A percentile compares a stretch with the other conserved stretches of the same genome.
Conservation (phyloP, 169 alveolate genomes). For the Cryptosporidium andersoni region DNA sequence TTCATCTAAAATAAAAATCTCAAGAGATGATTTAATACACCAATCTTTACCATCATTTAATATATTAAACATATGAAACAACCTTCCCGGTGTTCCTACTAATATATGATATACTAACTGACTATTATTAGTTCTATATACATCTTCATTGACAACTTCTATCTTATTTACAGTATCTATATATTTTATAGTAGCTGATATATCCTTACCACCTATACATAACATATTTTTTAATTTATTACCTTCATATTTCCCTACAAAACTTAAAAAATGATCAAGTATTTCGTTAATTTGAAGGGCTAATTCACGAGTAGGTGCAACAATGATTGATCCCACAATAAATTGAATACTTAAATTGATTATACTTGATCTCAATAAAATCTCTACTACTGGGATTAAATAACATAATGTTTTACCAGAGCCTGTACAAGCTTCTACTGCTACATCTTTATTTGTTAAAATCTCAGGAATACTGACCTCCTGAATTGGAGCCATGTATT, state of each 20-base stretch:
- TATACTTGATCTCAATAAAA: constrained; percentile 70
- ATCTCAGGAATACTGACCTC: constrained; percentile 78
- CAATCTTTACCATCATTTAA: constrained; percentile 72
- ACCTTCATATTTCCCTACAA: constrained; percentile 4
- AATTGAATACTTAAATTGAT: constrained; percentile 53
- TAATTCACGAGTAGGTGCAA: constrained; percentile 93
- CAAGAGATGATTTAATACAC: constrained; percentile 64
- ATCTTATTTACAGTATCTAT: constrained; percentile 66
- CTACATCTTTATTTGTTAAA: constrained; percentile 85
- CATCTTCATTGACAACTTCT: constrained; percentile 51
- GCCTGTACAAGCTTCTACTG: constrained; percentile 92
- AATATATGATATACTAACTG: constrained; percentile 80
- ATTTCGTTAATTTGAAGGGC: constrained; percentile 86
- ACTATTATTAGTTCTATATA: background rate
- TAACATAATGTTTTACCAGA: constrained; percentile 90
- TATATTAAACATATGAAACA: constrained; percentile 79
- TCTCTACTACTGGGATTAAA: constrained; percentile 83
- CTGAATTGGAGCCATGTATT: constrained; percentile 76
- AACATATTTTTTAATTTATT: constrained; percentile 13
- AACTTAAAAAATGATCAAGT: constrained; percentile 71
- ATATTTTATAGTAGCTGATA: constrained; percentile 74
- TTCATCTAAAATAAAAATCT: constrained; percentile 87
- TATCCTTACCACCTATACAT: constrained; percentile 71
- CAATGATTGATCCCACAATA: constrained; percentile 83
- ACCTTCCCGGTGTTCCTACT: constrained; percentile 91